Evolutionary conservation across 495 filamentous ascomycete genomes (phyloP).

Genomic region (Penicillium desertorum): DNA sequence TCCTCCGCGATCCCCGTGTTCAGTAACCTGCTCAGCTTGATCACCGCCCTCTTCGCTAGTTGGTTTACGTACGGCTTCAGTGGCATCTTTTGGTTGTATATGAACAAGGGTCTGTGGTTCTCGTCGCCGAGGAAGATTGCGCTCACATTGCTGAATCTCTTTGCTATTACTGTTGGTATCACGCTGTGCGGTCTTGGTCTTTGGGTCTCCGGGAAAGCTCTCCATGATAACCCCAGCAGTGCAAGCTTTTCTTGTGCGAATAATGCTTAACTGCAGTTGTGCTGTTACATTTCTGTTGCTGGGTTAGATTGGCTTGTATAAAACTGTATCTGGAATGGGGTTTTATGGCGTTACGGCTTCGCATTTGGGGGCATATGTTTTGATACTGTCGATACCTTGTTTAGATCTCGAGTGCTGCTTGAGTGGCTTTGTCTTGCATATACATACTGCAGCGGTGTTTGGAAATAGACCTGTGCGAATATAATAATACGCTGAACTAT

Average conservation of each 20-base stretch:
- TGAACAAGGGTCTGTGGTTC: conserved; percentile 38
- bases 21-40: conserved; percentile 58
- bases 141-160: conserved; percentile 33
- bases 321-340: neutral
- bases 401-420: neutral
- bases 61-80: conserved; percentile 49
- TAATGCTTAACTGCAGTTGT: conserved; percentile 27
- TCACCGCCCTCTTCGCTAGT: conserved; percentile 44
- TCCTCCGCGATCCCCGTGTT: conserved; percentile 73
- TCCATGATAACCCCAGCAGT: conserved; percentile 38
- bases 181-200: conserved; percentile 44
- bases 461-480: too few species aligned
- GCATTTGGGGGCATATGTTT: neutral
- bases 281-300: neutral
- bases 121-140: conserved; percentile 33
- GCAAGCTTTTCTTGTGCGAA: conserved; percentile 46
- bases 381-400: neutral
- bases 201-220: conserved; percentile 44
- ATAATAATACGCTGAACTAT: too few species aligned
- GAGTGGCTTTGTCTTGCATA: neutral
- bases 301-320: neutral
- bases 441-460: neutral
- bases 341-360: neutral
- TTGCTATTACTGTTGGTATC: conserved; percentile 34
- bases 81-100: conserved; percentile 46